Base-by-base conservation (phyloP, 768 basidiomycete genomes). In the Agaricus blazei region DNA sequence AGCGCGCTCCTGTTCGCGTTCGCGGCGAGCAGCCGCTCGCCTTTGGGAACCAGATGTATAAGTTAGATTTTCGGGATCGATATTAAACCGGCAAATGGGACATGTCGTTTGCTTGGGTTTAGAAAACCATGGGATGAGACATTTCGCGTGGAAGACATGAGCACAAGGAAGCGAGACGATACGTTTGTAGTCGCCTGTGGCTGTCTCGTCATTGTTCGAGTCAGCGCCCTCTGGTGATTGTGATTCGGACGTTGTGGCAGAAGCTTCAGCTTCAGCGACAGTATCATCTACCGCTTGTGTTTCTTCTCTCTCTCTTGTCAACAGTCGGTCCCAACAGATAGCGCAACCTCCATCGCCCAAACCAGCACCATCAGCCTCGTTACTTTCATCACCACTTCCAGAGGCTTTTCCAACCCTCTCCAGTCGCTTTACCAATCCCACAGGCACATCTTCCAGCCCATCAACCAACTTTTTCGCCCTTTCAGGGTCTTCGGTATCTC, bases 61-160 rank as follows among this genome's bases (percentile, higher is more conserved):
- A 0, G 87, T 89, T 45, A 90, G 67, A 54, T 84, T 84, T 53
- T 89, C 84, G 0, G 90, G 90, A 63, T 92, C 90, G 52, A 92
- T 80, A 59, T 92, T 84, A 62, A 92, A 92, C 59, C 90, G 73
- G 68, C 90, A 92, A 0, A 87, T 88, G 0, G 90, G 90, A 60
- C 90, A 92, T 1, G 90, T 91, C 19, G 90, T 90, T 60, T 87
- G 86, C 42, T 75, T 77, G 9, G 88, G 86, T 55, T 87, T 75
- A 3, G 89, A 82, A 67, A 92, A 92, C 90, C 90, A 92, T 1
- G 90, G 90, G 9, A 87, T 65, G 36, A 92, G 78, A 68, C 90
- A 92, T 0, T 82, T 75, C 1, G 87, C 79, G 60, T 92, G 90
- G 72, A 91, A 92, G 50, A 88, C 82, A 66, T 92, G 90, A 7